These are phyloP conservation scores for Phaffia australis DNA, from an alignment of 768 basidiomycete genomes.

Conservation along the genomic window DNA sequence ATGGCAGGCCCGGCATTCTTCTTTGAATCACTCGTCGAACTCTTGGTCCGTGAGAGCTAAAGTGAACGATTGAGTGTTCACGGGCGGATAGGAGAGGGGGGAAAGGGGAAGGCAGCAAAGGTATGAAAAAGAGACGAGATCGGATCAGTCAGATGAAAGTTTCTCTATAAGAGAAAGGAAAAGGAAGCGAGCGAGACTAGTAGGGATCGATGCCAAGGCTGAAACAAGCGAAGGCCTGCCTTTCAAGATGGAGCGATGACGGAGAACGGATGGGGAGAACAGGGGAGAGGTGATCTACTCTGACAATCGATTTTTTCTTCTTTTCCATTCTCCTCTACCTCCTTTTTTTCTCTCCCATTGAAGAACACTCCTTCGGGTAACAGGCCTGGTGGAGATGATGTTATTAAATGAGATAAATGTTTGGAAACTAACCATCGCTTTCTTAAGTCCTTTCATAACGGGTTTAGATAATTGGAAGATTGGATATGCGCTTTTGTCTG, in stretches of 20 bases:
- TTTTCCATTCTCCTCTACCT: background rate
- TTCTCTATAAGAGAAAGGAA: too few relatives aligned
- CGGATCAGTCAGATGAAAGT: too few relatives aligned
- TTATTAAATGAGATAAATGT: conserved; percentile 1
- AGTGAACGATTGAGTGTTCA: background rate
- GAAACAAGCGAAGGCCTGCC: background rate
- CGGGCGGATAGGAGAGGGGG: background rate
- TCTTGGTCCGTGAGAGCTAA: conserved; percentile 24
- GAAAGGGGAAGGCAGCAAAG: background rate
- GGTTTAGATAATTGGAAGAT: too few relatives aligned
- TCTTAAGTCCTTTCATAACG: conserved; percentile 43
- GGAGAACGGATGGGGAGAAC: too few relatives aligned
- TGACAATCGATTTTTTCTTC: background rate
- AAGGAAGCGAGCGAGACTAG: background rate
- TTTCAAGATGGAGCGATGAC: background rate
- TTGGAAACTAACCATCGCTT: conserved; percentile 38
- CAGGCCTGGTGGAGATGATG: conserved; percentile 3
- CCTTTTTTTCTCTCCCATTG: background rate
- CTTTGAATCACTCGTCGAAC: conserved; percentile 2
- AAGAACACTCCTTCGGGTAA: background rate
- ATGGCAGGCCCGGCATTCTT: background rate
- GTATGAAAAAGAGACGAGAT: background rate
- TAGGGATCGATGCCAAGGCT: background rate
- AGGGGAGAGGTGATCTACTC: too few relatives aligned
- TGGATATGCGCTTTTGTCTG: too few relatives aligned